Conservation (phyloP, 2,329 filamentous ascomycete genomes). For the Epicoccum sorghinum region DNA sequence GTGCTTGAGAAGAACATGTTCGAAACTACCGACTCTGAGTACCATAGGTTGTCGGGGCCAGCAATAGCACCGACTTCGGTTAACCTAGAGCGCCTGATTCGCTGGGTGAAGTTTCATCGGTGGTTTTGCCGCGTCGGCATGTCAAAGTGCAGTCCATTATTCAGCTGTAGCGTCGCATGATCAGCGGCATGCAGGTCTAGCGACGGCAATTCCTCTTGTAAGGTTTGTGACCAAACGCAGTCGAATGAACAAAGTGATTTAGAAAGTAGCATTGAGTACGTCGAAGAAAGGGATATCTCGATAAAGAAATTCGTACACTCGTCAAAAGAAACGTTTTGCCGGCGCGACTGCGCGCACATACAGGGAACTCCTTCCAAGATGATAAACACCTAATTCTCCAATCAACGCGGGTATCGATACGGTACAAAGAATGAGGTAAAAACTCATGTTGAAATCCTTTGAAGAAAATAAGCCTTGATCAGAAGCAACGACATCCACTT, state of each 20-base stretch:
- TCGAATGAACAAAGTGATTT: not conserved
- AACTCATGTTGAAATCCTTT: not conserved
- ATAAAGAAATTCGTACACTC: constrained; percentile 16
- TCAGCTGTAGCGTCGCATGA: not conserved
- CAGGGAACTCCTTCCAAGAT: no score
- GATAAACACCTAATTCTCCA: not conserved
- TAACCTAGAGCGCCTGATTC: not conserved
- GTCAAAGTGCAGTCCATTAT: not conserved
- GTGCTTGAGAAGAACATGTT: no score
- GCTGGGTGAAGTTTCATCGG: constrained; percentile 1
- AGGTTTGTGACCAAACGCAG: constrained; percentile 1
- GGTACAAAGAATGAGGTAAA: not conserved
- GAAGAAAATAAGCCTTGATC: not conserved
- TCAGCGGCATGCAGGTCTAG: not conserved
- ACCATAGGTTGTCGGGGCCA: no score
- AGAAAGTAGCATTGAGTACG: constrained; percentile 16
- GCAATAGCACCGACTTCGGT: no score
- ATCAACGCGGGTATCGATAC: constrained; percentile 8
- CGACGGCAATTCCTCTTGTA: constrained; percentile 2
- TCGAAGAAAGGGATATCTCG: constrained; percentile 10
- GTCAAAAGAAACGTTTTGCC: not conserved
- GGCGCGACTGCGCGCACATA: no score
- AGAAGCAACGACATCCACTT: not conserved
- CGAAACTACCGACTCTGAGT: no score
- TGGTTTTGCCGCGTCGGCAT: not conserved